Conservation (phyloP, 2,329 filamentous ascomycete genomes). For the Zasmidium citrigriseum region DNA sequence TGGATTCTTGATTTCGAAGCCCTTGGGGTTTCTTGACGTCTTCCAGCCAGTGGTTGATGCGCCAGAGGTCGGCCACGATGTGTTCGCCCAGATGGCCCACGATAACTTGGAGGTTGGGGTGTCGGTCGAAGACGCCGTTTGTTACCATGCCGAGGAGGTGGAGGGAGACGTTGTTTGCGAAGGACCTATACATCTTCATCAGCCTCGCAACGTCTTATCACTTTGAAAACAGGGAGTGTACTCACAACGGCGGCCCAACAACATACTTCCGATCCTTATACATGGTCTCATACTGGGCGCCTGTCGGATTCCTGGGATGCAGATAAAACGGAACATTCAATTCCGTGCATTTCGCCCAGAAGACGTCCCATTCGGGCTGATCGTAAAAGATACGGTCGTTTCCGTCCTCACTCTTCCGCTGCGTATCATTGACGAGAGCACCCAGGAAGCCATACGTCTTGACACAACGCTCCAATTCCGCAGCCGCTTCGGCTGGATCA, state of each 20-base stretch:
- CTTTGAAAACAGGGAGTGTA: no score
- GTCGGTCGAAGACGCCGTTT: slow-evolving; percentile 52
- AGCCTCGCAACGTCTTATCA: no score
- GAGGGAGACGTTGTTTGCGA: slow-evolving; percentile 60
- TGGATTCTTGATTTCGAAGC: slow-evolving; percentile 45
- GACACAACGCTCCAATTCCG: slow-evolving; percentile 56
- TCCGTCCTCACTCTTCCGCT: slow-evolving; percentile 59
- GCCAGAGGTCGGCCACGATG: slow-evolving; percentile 54
- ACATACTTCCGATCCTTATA: slow-evolving; percentile 62
- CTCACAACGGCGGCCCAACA: slow-evolving; percentile 57
- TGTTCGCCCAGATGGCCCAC: slow-evolving; percentile 53
- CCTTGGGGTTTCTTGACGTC: slow-evolving; percentile 56
- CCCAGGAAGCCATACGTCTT: slow-evolving; percentile 45
- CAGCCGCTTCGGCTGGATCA: slow-evolving; percentile 52
- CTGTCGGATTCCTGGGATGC: slow-evolving; percentile 54
- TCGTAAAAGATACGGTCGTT: slow-evolving; percentile 68
- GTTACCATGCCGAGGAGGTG: slow-evolving; percentile 57
- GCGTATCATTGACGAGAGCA: slow-evolving; percentile 41
- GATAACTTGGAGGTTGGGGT: slow-evolving; percentile 50
- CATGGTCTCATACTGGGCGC: slow-evolving; percentile 58
- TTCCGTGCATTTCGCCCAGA: slow-evolving; percentile 60
- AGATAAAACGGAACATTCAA: slow-evolving; percentile 67
- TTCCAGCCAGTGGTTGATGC: slow-evolving; percentile 54
- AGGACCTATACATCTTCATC: slow-evolving; percentile 27
- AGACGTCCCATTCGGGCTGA: slow-evolving; percentile 59